Evolutionary conservation across 1,284 basidiomycete species (phyloP), one percentile per base, ranked within the genome.

Genomic region (Cryptococcus jaspeensis): DNA sequence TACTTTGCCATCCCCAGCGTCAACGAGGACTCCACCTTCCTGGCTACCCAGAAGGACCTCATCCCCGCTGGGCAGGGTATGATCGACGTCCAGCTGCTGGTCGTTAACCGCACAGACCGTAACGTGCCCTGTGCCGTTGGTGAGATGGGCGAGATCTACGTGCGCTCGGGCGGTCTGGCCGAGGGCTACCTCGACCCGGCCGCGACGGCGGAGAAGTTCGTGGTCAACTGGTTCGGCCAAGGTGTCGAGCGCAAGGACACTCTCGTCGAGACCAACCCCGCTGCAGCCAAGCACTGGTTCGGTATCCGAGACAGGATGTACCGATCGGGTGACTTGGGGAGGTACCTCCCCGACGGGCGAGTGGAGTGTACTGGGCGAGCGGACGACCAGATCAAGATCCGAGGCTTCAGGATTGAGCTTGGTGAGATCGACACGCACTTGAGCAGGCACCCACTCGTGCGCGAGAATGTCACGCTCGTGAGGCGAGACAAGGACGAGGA

Each of bases 341-440:
- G 96, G 15, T 99, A 99, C 79, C 81, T 91, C 32, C 92, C 96
- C 1, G 86, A 92, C 72, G 96, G 96, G 4, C 87, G 85, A 40
- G 96, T 99, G 16, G 96, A 99, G 75, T 99, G 96, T 78, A 95
- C 92, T 0, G 96, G 96, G 11, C 87, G 96, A 49, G 94, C 94
- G 5, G 96, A 99, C 74, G 96, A 99, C 74, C 96, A 99, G 76
- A 92, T 99, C 80, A 99, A 99, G 81, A 99, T 99, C 76, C 90
- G 96, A 60, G 96, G 96, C 7, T 99, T 99, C 87, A 84, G 96
- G 37, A 99, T 99, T 73, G 96, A 99, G 79, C 84, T 99, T 6
- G 95, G 95, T 18, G 96, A 99, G 79, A 98, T 99, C 65, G 96
- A 99, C 76, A 97, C 92, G 0, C 88, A 97, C 78, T 85, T 99